Evolutionary conservation across 768 basidiomycete species (phyloP).

Genomic region (Mrakia hoshinonis): DNA sequence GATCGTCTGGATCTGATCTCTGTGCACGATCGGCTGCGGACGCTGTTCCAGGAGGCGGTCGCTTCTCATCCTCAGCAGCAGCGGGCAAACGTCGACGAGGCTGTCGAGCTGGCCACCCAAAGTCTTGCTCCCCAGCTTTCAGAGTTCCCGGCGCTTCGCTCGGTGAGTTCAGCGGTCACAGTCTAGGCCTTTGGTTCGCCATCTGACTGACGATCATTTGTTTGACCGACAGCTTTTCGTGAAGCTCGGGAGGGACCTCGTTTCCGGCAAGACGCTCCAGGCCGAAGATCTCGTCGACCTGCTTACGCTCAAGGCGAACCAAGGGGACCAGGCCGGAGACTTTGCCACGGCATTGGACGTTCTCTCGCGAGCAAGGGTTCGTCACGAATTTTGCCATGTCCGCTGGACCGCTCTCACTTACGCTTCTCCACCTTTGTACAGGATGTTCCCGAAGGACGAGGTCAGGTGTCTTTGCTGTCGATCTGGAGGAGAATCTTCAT

Average conservation of each 20-base stretch:
- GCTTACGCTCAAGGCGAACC: conserved; percentile 75
- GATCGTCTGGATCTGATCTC: conserved; percentile 78
- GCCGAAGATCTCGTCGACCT: conserved; percentile 76
- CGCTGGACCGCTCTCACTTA: neutral
- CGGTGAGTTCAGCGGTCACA: conserved; percentile 41
- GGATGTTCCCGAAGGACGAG: conserved; percentile 63
- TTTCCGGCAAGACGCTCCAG: conserved; percentile 65
- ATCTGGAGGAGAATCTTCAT: conserved; percentile 83
- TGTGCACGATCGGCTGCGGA: conserved; percentile 62
- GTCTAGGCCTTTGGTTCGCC: neutral
- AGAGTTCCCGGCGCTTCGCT: conserved; percentile 50
- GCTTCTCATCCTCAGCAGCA: conserved; percentile 47
- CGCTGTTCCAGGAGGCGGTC: conserved; percentile 50
- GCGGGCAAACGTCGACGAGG: conserved; percentile 39
- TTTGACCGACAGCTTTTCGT: conserved; percentile 54
- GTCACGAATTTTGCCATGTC: conserved; percentile 51
- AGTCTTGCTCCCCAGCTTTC: conserved; percentile 47
- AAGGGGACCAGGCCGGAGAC: conserved; percentile 50
- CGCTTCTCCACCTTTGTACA: conserved; percentile 35
- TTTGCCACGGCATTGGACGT: conserved; percentile 40
- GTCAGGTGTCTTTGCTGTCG: conserved; percentile 58
- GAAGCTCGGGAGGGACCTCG: conserved; percentile 55
- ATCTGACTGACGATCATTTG: neutral
- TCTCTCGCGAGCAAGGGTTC: conserved; percentile 44
- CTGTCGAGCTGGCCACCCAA: conserved; percentile 35